Percentiles rank a stretch among this genome's conserved stretches.
Evolutionary conservation across 2,329 filamentous ascomycete species (phyloP).

Genomic region (Botryotinia calthae): DNA sequence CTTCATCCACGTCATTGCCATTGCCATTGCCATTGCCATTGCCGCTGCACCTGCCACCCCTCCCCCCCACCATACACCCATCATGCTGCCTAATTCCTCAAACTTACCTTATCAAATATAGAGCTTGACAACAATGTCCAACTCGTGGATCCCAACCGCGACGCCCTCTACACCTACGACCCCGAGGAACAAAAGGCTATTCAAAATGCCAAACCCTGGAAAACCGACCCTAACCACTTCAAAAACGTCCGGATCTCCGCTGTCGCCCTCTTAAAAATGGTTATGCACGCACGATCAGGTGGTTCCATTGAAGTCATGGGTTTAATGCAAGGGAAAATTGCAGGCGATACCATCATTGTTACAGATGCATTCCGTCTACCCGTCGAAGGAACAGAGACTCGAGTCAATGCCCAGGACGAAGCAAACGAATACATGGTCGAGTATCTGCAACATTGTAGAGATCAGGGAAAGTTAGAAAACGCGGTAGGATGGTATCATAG

Average conservation of each 20-base stretch:
- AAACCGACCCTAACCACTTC: conserved; percentile 78
- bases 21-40: conserved; percentile 12
- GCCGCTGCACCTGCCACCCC: not conserved
- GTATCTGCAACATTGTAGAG: conserved; percentile 73
- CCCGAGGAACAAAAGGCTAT: conserved; percentile 64
- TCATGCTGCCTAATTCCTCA: not conserved
- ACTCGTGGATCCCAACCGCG: conserved; percentile 80
- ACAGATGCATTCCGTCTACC: conserved; percentile 92
- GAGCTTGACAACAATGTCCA: conserved; percentile 85
- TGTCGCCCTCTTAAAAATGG: conserved; percentile 95
- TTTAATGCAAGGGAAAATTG: conserved; percentile 92
- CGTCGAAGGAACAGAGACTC: conserved; percentile 96
- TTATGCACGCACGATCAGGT: conserved; percentile 96
- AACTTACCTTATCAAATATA: conserved; percentile 44
- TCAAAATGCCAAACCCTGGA: conserved; percentile 69
- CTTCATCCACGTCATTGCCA: conserved; percentile 3
- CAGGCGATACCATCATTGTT: conserved; percentile 80
- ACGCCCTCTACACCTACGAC: conserved; percentile 88
- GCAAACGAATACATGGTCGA: conserved; percentile 96
- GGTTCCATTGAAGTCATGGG: conserved; percentile 95
- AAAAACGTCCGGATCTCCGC: conserved; percentile 91
- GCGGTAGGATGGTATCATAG: conserved; percentile 98
- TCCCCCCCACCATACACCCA: not conserved
- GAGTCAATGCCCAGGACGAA: conserved; percentile 93
- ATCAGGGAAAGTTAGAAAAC: conserved; percentile 81